phyloP scores from a whole-genome alignment of 352 stramenopile genomes.

The Lagenidium giganteum region DNA sequence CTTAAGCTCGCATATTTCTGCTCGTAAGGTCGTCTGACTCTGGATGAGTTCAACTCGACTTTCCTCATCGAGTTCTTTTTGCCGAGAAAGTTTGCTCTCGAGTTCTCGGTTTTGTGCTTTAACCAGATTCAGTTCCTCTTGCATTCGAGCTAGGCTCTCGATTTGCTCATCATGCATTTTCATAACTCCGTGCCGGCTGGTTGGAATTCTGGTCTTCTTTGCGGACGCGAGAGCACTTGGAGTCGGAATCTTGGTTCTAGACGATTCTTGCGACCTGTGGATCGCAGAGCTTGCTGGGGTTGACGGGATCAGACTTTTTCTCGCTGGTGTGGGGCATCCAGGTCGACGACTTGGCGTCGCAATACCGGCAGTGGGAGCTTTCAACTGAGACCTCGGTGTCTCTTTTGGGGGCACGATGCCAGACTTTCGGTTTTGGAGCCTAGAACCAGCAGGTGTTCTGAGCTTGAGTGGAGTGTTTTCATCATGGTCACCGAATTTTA shows the following conservation, averaged over 20 bases:
- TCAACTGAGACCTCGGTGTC: too few species aligned
- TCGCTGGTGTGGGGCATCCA: constrained; percentile 3
- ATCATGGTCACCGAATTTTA: constrained; percentile 22
- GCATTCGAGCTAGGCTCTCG: not conserved
- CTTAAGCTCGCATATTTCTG: not conserved
- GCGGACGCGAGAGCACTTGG: not conserved
- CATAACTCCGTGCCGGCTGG: too few species aligned
- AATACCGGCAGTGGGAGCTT: constrained; percentile 1
- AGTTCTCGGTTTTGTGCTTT: constrained; percentile 3
- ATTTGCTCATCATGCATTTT: not conserved
- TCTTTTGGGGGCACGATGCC: too few species aligned
- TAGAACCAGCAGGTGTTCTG: constrained; percentile 6
- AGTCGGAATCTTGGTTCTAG: constrained; percentile 15
- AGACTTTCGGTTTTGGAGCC: too few species aligned
- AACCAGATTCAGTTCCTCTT: constrained; percentile 2
- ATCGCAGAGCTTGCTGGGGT: constrained; percentile 23
- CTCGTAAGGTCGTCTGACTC: too few species aligned
- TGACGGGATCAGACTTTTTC: constrained; percentile 20
- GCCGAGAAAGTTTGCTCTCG: constrained; percentile 5
- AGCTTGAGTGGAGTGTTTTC: constrained; percentile 3
- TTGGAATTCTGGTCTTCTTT: too few species aligned
- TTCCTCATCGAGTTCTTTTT: constrained; percentile 18
- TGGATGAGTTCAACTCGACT: not conserved
- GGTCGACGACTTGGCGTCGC: constrained; percentile 7
- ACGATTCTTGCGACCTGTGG: constrained; percentile 12